Conservation (phyloP, 352 stramenopile genomes). For the Phytophthora citricola region DNA sequence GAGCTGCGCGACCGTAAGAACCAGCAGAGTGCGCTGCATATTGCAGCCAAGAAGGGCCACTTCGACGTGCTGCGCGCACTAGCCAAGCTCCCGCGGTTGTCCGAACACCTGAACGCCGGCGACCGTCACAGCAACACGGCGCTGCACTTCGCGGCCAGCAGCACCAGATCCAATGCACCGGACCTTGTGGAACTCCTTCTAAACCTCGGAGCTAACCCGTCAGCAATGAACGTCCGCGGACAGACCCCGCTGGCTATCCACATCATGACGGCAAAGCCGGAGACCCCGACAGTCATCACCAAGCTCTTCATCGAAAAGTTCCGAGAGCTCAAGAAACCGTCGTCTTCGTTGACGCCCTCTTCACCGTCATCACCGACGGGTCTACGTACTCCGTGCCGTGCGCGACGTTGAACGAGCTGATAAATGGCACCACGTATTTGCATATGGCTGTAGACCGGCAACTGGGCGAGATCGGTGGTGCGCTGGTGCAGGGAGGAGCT, state of each 20-base stretch:
- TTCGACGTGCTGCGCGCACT: slow-evolving; percentile 81
- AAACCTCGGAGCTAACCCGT: slow-evolving; percentile 62
- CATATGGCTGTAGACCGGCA: slow-evolving; percentile 82
- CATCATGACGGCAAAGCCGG: slow-evolving; percentile 74
- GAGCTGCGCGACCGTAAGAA: slow-evolving; percentile 82
- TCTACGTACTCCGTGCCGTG: slow-evolving; percentile 12
- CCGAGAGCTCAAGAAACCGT: slow-evolving; percentile 27
- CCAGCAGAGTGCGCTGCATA: slow-evolving; percentile 86
- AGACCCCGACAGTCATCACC: slow-evolving; percentile 60
- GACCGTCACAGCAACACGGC: slow-evolving; percentile 85
- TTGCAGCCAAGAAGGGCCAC: slow-evolving; percentile 85
- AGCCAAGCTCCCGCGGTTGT: slow-evolving; percentile 73
- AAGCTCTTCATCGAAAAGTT: slow-evolving; percentile 63
- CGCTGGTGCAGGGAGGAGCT: slow-evolving; percentile 72
- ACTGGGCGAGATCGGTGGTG: slow-evolving; percentile 67
- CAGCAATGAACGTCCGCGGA: slow-evolving; percentile 76
- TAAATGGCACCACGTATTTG: slow-evolving; percentile 84
- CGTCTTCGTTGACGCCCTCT: slow-evolving; percentile 17
- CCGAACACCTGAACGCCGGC: slow-evolving; percentile 77
- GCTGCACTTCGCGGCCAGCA: slow-evolving; percentile 84
- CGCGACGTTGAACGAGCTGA: slow-evolving; percentile 63
- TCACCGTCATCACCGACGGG: slow-evolving; percentile 31
- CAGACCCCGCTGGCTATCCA: slow-evolving; percentile 88
- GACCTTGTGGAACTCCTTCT: slow-evolving; percentile 81
- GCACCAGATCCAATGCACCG: slow-evolving; percentile 53